Base-by-base conservation (phyloP, 345 rosid species). In the Salix udensis region DNA sequence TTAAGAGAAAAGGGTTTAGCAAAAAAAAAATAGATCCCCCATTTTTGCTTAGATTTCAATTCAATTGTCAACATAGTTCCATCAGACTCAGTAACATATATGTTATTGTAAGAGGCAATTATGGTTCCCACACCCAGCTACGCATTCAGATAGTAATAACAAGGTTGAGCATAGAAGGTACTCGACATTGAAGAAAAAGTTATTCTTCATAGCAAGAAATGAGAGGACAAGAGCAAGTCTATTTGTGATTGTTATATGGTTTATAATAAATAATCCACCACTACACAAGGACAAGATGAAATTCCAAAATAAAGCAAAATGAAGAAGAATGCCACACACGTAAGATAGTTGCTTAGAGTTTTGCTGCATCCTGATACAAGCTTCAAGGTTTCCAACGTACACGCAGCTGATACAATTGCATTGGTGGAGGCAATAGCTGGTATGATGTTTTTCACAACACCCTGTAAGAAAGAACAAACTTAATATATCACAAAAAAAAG, bases 381-480 rank as follows among this genome's bases (percentile, higher is more conserved):
- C 89, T 93, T 96, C 89, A 96, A 90, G 76, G 97, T 92, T 86
- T 96, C 98, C 79, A 96, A 87, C 3, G 96, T 87, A 83, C 99
- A 96, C 19, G 95, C 95, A 53, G 95, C 98, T 70, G 99, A 92
- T 77, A 96, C 86, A 80, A 96, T 88, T 14, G 98, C 99, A 79
- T 96, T 96, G 76, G 99, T 96, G 70, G 98, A 96, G 78, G 99
- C 99, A 86, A 96, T 96, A 12, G 99, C 99, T 40, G 97, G 99
- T 79, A 96, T 92, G 40, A 96, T 96, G 82, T 96, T 96, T 86
- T 93, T 93, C 81, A 93, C 96, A 70, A 95, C 98, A 65, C 98
- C 98, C 98, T 95, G 84, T 13, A 58, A 66, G 61, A 53, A 28
- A 40, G 60, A 71, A 68, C 62, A 55, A 76, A 62, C 50, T 26